Evolutionary conservation across 257 asterid genomes (phyloP), one percentile per base, ranked within the genome.

Genomic region (Scutellaria minor): DNA sequence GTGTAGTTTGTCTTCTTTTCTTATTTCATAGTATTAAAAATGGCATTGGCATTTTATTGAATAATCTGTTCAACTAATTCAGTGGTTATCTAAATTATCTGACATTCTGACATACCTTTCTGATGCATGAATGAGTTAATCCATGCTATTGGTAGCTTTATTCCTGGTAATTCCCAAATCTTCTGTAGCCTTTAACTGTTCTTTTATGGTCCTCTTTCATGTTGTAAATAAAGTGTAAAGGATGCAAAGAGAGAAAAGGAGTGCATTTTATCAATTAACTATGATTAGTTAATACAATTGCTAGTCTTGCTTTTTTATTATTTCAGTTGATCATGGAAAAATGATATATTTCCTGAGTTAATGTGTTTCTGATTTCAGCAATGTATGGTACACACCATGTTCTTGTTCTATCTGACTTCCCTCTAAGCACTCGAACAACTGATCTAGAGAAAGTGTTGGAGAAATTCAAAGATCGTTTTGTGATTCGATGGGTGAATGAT

Each of bases 401-500:
- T 75, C 89, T 95, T 77, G 96, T 92, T 83, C 80, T 95, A 10
- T 76, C 94, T 20, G 92, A 76, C 78, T 83, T 92, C 72, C 87
- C 90, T 46, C 86, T 71, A 46, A 92, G 91, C 84, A 90, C 89
- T 35, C 82, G 81, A 76, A 88, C 96, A 50, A 80, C 80, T 68
- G 96, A 88, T 78, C 81, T 95, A 13, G 98, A 95, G 91, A 90
- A 80, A 81, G 13, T 83, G 82, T 78, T 95, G 37, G 85, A 72
- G 47, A 80, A 79, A 77, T 92, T 85, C 85, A 95, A 90, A 80
- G 94, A 88, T 66, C 82, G 81, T 55, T 80, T 92, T 62, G 90
- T 75, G 69, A 90, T 95, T 77, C 94, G 96, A 46, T 95, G 99
- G 99, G 87, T 92, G 79, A 92, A 87, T 74, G 99, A 89, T 74